Evolutionary conservation across 257 asterid species (phyloP), one percentile per base, ranked within the genome.

Genomic region (Fraxinus cuspidata): DNA sequence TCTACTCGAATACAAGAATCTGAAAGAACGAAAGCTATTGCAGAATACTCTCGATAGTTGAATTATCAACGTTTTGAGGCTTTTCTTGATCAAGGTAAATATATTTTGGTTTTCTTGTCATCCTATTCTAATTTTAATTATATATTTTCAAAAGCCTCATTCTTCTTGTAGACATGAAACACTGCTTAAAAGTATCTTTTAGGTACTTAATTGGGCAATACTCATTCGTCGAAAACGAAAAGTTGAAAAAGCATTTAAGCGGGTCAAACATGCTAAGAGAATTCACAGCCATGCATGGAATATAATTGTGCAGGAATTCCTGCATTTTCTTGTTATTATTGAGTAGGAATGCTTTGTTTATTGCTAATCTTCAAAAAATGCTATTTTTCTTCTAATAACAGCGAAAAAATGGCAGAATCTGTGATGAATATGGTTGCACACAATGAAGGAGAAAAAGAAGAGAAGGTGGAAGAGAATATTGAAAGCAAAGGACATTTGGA

Each of bases 351-450:
- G 28, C 4, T 56, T 6, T 7, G 15, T 47, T 15, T 3, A 42
- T 42, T 12, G 0, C 13, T 58, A 21, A 58, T 58, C 28, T n/a
- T 4, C 29, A 58, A 58, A 58, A 58, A 58, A 21, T 58, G 66
- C 66, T 58, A n/a, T 58, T n/a, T 58, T n/a, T 1, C 13, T 58
- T 58, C 28, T 21, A 16, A 5, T 72, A 13, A 47, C 44, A 31
- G 81, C 76, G n/a, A 35, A 35, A 18, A 67, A 38, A 85, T 70
- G 86, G 78, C 40, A 29, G 86, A 83, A 78, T 53, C 53, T 34
- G 49, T 8, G 21, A 35, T 2, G 65, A 60, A 78, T 5, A n/a
- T 18, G 66, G 71, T 9, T 67, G 78, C 18, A 4, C 25, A 65
- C 19, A 31, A 72, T 2, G 78, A 49, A 25, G 42, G 23, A 58